Percentiles rank a stretch among this genome's conserved stretches.
phyloP scores from a whole-genome alignment of 2,329 filamentous ascomycete genomes.

The Ophiostoma ips region DNA sequence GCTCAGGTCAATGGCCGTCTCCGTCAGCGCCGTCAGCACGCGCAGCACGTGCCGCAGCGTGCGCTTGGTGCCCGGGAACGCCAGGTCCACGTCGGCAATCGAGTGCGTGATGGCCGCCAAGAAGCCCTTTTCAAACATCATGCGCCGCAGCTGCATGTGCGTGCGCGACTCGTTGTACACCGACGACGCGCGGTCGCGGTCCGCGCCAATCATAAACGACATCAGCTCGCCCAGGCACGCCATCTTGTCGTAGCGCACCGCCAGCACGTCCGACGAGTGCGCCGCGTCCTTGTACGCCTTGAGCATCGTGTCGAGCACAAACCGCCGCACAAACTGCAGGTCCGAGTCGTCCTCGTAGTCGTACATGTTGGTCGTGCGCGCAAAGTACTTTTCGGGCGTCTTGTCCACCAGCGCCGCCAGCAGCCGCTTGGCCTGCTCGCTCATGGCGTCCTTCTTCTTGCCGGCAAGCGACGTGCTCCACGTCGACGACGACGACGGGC shows the following conservation, averaged over 20 bases:
- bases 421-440: conserved; percentile 71
- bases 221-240: conserved; percentile 83
- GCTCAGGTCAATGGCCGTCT: conserved; percentile 75
- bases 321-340: conserved; percentile 82
- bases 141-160: conserved; percentile 71
- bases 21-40: conserved; percentile 74
- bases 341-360: conserved; percentile 67
- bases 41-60: conserved; percentile 93
- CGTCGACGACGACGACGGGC: too few species aligned
- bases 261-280: conserved; percentile 62
- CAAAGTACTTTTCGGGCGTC: conserved; percentile 61
- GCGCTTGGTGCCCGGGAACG: conserved; percentile 82
- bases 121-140: conserved; percentile 98
- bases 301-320: conserved; percentile 84
- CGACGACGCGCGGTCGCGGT: conserved; percentile 51
- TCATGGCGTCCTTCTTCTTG: conserved; percentile 78
- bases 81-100: conserved; percentile 89
- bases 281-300: conserved; percentile 86
- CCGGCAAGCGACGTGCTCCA: conserved; percentile 51
- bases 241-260: conserved; percentile 77
- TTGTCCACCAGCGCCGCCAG: conserved; percentile 78
- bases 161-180: conserved; percentile 34
- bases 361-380: conserved; percentile 42
- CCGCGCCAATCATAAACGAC: conserved; percentile 76
- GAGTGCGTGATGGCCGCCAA: conserved; percentile 78